phyloP scores from a whole-genome alignment of 2,329 filamentous ascomycete genomes.

The Neofusicoccum cordaticola region DNA sequence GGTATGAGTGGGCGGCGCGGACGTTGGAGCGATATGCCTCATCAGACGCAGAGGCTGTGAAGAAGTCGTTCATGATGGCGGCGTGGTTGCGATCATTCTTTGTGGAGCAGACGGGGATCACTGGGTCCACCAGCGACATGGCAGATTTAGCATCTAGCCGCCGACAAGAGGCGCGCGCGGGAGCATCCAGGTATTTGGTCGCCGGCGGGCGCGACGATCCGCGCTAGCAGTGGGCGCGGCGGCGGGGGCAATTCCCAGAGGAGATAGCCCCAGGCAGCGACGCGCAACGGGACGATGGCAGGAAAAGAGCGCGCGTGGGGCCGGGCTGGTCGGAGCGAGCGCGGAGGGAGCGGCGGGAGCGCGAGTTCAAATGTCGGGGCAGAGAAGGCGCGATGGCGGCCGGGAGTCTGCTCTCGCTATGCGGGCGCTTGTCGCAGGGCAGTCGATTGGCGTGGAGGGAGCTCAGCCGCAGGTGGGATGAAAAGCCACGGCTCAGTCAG shows the following conservation, averaged over 20 bases:
- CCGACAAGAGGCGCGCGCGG: neutral
- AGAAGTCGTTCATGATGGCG: conserved; percentile 24
- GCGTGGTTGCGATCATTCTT: conserved; percentile 45
- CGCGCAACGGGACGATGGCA: neutral
- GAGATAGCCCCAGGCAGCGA: neutral
- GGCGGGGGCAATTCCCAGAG: neutral
- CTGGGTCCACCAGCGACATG: conserved; percentile 6
- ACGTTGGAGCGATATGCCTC: neutral
- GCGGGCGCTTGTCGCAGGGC: neutral
- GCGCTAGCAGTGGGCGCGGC: neutral
- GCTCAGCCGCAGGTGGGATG: neutral
- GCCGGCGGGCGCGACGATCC: conserved; percentile 6
- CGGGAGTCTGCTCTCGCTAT: conserved; percentile 1
- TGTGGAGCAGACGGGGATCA: conserved; percentile 17
- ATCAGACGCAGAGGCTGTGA: conserved; percentile 6
- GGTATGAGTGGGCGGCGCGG: neutral
- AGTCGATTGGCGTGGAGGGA: neutral
- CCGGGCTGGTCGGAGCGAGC: neutral
- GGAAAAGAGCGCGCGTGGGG: neutral
- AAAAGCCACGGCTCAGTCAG: conserved; percentile 9
- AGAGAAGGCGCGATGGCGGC: conserved; percentile 24
- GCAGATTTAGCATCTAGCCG: conserved; percentile 10
- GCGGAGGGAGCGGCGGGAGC: neutral
- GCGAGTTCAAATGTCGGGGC: conserved; percentile 10
- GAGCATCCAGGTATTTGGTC: neutral